Evolutionary conservation across 495 filamentous ascomycete species (phyloP).

Genomic region (Rhypophila decipiens): DNA sequence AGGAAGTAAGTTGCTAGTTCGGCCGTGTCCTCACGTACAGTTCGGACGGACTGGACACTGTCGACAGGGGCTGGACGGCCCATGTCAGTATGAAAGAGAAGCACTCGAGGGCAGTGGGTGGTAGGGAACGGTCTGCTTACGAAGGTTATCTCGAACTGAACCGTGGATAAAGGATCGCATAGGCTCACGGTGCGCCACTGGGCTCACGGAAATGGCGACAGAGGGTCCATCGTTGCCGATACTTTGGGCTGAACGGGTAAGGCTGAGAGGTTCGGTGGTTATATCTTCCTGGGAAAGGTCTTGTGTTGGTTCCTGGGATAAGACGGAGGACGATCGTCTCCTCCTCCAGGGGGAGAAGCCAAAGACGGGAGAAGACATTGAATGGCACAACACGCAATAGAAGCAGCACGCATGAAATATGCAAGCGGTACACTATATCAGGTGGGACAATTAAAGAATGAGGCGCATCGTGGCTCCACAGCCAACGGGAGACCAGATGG

Average conservation of each 20-base stretch:
- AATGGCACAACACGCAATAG: background rate
- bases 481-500: background rate
- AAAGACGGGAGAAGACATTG: slow-evolving; percentile 30
- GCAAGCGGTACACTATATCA: slow-evolving; percentile 3
- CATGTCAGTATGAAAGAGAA: background rate
- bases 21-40: slow-evolving; percentile 83
- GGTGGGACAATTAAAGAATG: slow-evolving; percentile 3
- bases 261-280: slow-evolving; percentile 13
- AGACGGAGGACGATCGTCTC: slow-evolving; percentile 25
- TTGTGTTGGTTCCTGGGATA: slow-evolving; percentile 22
- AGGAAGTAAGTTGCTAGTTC: slow-evolving; percentile 85
- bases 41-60: slow-evolving; percentile 63
- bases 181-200: slow-evolving; percentile 53
- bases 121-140: slow-evolving; percentile 41
- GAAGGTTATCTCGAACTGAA: slow-evolving; percentile 56
- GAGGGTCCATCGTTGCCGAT: slow-evolving; percentile 20
- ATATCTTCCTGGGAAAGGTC: slow-evolving; percentile 15
- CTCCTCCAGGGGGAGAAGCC: slow-evolving; percentile 35
- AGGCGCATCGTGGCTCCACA: slow-evolving; percentile 16
- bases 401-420: background rate
- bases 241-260: slow-evolving; percentile 3
- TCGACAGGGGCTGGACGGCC: slow-evolving; percentile 43
- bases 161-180: slow-evolving; percentile 75
- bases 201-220: slow-evolving; percentile 35
- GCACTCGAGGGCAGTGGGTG: slow-evolving; percentile 13